Conservation (phyloP, 345 rosid genomes). For the Arabidopsis suecica region DNA sequence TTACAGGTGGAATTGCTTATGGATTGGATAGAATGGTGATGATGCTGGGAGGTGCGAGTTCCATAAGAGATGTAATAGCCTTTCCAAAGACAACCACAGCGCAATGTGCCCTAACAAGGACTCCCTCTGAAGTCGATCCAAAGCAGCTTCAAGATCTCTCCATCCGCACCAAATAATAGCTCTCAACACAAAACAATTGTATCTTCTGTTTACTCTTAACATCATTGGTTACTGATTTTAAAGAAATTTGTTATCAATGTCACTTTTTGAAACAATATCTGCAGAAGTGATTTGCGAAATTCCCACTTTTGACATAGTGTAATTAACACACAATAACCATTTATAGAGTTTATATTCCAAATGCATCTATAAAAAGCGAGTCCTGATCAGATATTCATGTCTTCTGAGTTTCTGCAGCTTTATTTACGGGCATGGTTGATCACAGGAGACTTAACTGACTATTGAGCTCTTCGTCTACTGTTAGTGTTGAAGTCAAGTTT, state of each 20-base stretch:
- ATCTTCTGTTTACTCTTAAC: slow-evolving; percentile 8
- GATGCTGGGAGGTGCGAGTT: slow-evolving; percentile 77
- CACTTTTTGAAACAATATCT: slow-evolving; percentile 19
- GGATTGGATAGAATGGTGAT: slow-evolving; percentile 94
- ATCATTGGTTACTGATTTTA: slow-evolving; percentile 18
- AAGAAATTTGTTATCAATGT: slow-evolving; percentile 22
- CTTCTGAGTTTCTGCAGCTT: neutral
- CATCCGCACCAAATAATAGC: slow-evolving; percentile 48
- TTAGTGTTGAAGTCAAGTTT: slow-evolving; percentile 8
- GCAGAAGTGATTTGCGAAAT: slow-evolving; percentile 9
- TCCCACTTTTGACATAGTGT: neutral
- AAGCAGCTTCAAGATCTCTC: slow-evolving; percentile 83
- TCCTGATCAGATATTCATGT: neutral
- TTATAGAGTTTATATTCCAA: neutral
- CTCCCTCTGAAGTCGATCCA: slow-evolving; percentile 95
- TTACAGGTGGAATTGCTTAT: slow-evolving; percentile 88
- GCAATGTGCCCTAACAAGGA: slow-evolving; percentile 85
- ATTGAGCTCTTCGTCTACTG: neutral
- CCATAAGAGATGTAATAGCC: slow-evolving; percentile 94
- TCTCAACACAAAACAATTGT: slow-evolving; percentile 20
- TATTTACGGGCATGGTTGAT: neutral
- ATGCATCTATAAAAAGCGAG: neutral
- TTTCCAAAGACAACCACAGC: slow-evolving; percentile 96
- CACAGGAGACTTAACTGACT: neutral
- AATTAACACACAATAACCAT: neutral